Evolutionary conservation across 2,329 filamentous ascomycete species (phyloP).

Genomic region (Penicillium sp.): DNA sequence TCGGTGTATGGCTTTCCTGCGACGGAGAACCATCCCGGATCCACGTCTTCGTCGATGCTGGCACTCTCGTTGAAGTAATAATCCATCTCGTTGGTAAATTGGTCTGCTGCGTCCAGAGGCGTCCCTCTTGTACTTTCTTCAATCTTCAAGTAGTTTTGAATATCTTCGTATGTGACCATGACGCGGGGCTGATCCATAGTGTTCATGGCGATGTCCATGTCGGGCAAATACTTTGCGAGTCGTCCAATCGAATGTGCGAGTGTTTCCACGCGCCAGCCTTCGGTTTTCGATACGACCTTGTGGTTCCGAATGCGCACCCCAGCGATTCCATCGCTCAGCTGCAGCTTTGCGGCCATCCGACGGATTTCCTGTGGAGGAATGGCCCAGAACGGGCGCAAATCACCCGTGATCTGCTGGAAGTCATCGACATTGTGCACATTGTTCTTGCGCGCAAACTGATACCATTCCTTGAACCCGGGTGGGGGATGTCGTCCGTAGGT

Average conservation of each 20-base stretch:
- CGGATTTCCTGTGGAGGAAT: constrained; percentile 32
- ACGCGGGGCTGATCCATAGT: constrained; percentile 60
- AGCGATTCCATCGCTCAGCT: constrained; percentile 26
- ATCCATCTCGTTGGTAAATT: constrained; percentile 42
- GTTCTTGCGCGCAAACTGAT: constrained; percentile 35
- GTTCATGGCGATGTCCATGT: constrained; percentile 65
- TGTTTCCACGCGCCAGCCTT: constrained; percentile 42
- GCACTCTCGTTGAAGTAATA: constrained; percentile 19
- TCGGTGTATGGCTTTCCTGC: constrained; percentile 56
- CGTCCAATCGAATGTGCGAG: constrained; percentile 47
- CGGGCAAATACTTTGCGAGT: constrained; percentile 54
- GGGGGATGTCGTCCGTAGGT: constrained; percentile 40
- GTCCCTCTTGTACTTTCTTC: constrained; percentile 48
- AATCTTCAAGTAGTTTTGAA: constrained; percentile 49
- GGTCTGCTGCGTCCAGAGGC: constrained; percentile 41
- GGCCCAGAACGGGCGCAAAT: constrained; percentile 39
- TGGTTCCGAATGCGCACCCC: constrained; percentile 34
- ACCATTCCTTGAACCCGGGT: constrained; percentile 40
- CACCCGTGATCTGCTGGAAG: constrained; percentile 37
- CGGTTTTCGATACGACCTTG: constrained; percentile 35
- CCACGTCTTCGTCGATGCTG: constrained; percentile 18
- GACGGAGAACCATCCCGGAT: constrained; percentile 48
- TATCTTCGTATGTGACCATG: constrained; percentile 56
- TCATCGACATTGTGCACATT: constrained; percentile 39
- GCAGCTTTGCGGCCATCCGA: constrained; percentile 32